Evolutionary conservation across 192 early-diverging fungal genomes (phyloP), one percentile per base, ranked within the genome.

Genomic region (Linnemannia hyalina): DNA sequence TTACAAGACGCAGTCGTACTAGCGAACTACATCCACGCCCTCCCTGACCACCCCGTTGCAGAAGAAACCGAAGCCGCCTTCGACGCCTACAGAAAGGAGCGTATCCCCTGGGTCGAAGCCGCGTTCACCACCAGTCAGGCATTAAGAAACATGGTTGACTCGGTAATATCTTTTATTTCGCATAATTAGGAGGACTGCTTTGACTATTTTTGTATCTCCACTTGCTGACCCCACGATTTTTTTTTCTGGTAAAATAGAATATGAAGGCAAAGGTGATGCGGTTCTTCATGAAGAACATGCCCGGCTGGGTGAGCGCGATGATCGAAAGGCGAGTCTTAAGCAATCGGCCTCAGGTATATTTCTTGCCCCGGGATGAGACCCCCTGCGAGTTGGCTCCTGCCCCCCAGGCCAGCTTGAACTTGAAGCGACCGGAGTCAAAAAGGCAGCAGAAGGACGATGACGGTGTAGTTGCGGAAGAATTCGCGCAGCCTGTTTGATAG

Each of bases 1-100:
- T 54, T 77, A 3, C 65, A 70, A 1, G 76, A 70, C 46, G 76
- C 76, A 8, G 35, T 77, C n/a, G 68, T 70, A 13, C 76, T 77
- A 3, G 68, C 65, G 47, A 77, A 77, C 44, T 29, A 15, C n/a
- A n/a, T 77, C 16, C 36, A 77, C 68, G 47, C n/a, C 52, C 18
- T 75, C 1, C 49, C 49, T 2, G 10, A 11, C 11, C 7, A 8
- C 8, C 32, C 46, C 2, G 18, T 11, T 2, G 29, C 20, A 0
- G 65, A 73, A 11, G 70, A 71, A 35, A 55, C 65, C n/a, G 57
- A 70, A 0, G 20, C 40, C 8, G 70, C 70, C 42, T 79, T 79
- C 16, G 2, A 16, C 16, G 41, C n/a, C 29, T 79, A 79, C 38
- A 20, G 35, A 23, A 16, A 71, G 1, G 70, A 79, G 32, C 78